phyloP scores from a whole-genome alignment of 768 basidiomycete species.

The Boletus pseudo-olivaceus region DNA sequence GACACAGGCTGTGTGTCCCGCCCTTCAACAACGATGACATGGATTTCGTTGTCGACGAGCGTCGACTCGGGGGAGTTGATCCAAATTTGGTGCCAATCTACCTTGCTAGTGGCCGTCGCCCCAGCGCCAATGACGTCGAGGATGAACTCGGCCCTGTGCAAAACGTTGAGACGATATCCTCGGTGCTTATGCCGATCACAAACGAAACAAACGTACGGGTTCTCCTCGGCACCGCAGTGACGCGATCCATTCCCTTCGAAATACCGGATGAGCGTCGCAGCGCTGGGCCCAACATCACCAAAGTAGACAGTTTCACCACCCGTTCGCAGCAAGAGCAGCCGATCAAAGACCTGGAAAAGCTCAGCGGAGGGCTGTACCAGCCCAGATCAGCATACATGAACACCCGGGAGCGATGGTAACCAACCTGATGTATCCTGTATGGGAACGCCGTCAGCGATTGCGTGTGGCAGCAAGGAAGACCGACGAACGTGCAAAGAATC shows the following conservation, averaged over 20 bases:
- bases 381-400: background rate
- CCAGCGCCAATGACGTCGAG: constrained; percentile 76
- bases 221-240: constrained; percentile 60
- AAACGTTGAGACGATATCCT: constrained; percentile 36
- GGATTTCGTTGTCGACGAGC: constrained; percentile 38
- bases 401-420: background rate
- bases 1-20: constrained; percentile 36
- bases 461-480: background rate
- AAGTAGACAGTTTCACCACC: constrained; percentile 73
- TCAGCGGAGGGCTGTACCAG: constrained; percentile 66
- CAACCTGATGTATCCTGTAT: constrained; percentile 41
- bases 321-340: constrained; percentile 68
- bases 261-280: constrained; percentile 65
- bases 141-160: constrained; percentile 54
- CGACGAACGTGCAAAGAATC: constrained; percentile 81
- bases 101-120: constrained; percentile 49
- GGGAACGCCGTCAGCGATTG: background rate
- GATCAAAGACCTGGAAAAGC: constrained; percentile 78
- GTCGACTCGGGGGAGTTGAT: constrained; percentile 43
- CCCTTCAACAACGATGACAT: constrained; percentile 48
- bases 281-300: constrained; percentile 63
- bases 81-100: constrained; percentile 68
- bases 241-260: constrained; percentile 69
- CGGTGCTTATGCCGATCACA: constrained; percentile 36
- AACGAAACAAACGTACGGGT: constrained; percentile 48